These are phyloP conservation scores for Pseudisothecium myosuroides DNA, from an alignment of 225 moss, liverwort and hornwort species.

Conservation along the genomic window DNA sequence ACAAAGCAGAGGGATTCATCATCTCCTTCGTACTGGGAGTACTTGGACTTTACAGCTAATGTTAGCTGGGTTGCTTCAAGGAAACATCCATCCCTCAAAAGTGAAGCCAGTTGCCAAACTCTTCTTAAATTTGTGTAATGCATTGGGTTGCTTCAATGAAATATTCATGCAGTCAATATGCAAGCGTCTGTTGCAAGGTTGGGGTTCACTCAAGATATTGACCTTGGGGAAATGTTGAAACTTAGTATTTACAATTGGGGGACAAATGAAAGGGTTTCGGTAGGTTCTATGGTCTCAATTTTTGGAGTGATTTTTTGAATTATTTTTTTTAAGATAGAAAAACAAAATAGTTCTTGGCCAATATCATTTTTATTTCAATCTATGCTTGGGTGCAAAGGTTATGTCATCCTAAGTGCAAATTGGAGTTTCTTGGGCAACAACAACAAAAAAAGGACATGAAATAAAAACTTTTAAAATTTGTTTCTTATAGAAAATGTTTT, in stretches of 20 bases:
- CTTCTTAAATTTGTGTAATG: not conserved
- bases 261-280: not conserved
- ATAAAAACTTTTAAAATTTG: rapidly evolving
- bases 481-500: not conserved
- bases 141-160: not conserved
- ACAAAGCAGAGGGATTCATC: not conserved
- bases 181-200: not conserved
- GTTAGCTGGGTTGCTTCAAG: not conserved
- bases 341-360: rapidly evolving
- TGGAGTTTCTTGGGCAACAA: not conserved
- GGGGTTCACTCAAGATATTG: not conserved
- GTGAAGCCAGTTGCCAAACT: not conserved
- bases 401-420: not conserved
- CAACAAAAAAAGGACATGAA: rapidly evolving
- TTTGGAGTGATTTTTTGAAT: not conserved
- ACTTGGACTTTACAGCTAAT: not conserved
- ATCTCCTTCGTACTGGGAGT: not conserved
- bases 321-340: not conserved
- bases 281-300: not conserved
- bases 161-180: not conserved
- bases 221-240: not conserved
- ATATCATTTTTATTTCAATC: not conserved
- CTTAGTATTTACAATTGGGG: not conserved
- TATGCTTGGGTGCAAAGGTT: not conserved
- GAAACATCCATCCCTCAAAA: not conserved